Evolutionary conservation across 1,139 yeast genomes (phyloP).

Genomic region (Taphrina betulina): DNA sequence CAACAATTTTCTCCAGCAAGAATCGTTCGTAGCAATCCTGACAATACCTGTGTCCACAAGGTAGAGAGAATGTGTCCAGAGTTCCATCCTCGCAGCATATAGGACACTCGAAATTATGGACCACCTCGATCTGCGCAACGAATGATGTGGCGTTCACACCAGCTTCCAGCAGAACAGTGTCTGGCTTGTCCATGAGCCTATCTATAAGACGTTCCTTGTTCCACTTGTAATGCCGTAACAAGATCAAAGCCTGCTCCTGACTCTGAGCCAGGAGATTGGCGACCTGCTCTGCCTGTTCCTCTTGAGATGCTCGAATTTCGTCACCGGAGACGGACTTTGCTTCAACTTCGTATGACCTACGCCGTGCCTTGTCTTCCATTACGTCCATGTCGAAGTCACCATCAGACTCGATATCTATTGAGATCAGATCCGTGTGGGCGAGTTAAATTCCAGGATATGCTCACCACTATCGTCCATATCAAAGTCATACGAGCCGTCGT

Average conservation of each 20-base stretch:
- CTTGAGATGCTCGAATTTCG: conserved; percentile 42
- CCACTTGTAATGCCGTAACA: conserved; percentile 69
- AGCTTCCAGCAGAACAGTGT: conserved; percentile 49
- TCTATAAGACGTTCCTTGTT: conserved; percentile 70
- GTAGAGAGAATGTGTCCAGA: conserved; percentile 53
- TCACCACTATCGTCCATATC: conserved; percentile 24
- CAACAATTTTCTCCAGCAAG: conserved; percentile 52
- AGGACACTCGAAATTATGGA: conserved; percentile 51
- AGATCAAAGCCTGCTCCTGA: conserved; percentile 50
- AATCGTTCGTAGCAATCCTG: conserved; percentile 64
- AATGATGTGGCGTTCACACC: conserved; percentile 49
- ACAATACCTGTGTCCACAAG: conserved; percentile 74
- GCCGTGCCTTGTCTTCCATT: conserved; percentile 38
- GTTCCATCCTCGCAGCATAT: conserved; percentile 67
- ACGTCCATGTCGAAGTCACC: conserved; percentile 38
- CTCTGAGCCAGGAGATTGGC: conserved; percentile 46
- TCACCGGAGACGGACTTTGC: conserved; percentile 42
- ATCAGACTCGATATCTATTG: conserved; percentile 38
- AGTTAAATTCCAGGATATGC: too few relatives aligned
- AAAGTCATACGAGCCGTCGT: conserved; percentile 21
- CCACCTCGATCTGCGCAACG: conserved; percentile 38
- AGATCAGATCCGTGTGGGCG: too few relatives aligned
- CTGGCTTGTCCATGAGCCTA: conserved; percentile 58
- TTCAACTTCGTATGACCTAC: conserved; percentile 40
- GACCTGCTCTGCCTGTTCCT: conserved; percentile 42